Percentiles rank a stretch among this genome's conserved stretches.
Evolutionary conservation across 169 alveolate species (phyloP).

Genomic region (Babesia divergens): DNA sequence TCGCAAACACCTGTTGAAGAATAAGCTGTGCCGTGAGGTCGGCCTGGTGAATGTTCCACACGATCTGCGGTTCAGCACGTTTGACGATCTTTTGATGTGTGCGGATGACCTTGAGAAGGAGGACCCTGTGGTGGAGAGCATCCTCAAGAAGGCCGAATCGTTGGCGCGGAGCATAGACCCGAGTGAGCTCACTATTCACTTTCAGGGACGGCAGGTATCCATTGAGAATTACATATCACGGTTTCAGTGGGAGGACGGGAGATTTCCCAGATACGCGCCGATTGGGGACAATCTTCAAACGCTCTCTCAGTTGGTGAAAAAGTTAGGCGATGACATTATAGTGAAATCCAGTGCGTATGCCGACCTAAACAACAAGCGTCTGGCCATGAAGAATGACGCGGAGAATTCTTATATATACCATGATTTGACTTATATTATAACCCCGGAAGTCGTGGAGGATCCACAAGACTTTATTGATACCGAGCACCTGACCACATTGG

Average conservation of each 20-base stretch:
- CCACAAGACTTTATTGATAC: constrained; percentile 76
- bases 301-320: constrained; percentile 75
- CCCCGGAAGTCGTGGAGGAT: constrained; percentile 80
- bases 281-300: constrained; percentile 76
- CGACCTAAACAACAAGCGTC: constrained; percentile 77
- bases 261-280: constrained; percentile 82
- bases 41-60: constrained; percentile 77
- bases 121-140: constrained; percentile 75
- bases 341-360: constrained; percentile 74
- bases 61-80: constrained; percentile 76
- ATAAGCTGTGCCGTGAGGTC: constrained; percentile 66
- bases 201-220: constrained; percentile 76
- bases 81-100: constrained; percentile 75
- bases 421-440: constrained; percentile 82
- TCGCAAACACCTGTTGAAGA: constrained; percentile 66
- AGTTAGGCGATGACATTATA: constrained; percentile 77
- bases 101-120: constrained; percentile 81
- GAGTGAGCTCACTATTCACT: constrained; percentile 70
- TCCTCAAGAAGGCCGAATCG: constrained; percentile 73
- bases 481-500: constrained; percentile 79
- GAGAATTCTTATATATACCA: constrained; percentile 56
- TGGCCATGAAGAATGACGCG: constrained; percentile 50
- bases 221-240: constrained; percentile 74
- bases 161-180: constrained; percentile 72
- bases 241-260: constrained; percentile 88